Base-by-base conservation (phyloP, 1,139 yeast genomes). In the Pichia sp. region DNA sequence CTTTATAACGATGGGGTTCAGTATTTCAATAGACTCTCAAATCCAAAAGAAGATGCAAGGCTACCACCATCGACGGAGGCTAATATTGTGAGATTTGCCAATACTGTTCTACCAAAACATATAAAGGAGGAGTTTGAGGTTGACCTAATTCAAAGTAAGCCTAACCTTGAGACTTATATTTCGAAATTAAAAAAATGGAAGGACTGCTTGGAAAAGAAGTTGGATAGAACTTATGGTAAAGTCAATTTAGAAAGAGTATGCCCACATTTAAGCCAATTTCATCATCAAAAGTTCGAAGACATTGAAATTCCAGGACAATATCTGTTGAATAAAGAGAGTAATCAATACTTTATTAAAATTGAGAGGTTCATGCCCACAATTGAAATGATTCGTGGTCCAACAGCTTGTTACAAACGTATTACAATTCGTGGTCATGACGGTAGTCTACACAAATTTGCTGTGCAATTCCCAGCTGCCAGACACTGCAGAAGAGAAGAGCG, bases 301-400 rank as follows among this genome's bases (percentile, higher is more conserved):
- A 89, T 95, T 56, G 99, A 95, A 67, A 85, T 95, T 53, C 99
- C 99, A 0, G 99, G 99, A 1, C 99, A 95, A 66, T 93, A 93
- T 65, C 74, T 91, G 62, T 70, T 84, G 68, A 85, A 86, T 66
- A 86, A 85, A 65, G 98, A 91, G 62, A 65, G 59, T 46, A 93
- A 90, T 66, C 74, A 81, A 44, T 96, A 91, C 67, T 95, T 95
- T 66, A 80, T 89, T 51, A 93, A 91, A 75, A 89, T 95, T 64
- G 97, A 90, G 57, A 76, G 99, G 56, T 95, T 95, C 72, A 73
- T 93, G 69, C 95, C 99, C 2, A 82, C 89, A 0, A 82, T 95
- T 54, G 96, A 90, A 59, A 79, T 90, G 60, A 88, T 91, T 6
- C 81, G 99, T 56, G 96, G 96, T 2, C 85, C 95, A 6, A 89